phyloP scores from a whole-genome alignment of 2,329 filamentous ascomycete genomes.

The Chalara sp. region DNA sequence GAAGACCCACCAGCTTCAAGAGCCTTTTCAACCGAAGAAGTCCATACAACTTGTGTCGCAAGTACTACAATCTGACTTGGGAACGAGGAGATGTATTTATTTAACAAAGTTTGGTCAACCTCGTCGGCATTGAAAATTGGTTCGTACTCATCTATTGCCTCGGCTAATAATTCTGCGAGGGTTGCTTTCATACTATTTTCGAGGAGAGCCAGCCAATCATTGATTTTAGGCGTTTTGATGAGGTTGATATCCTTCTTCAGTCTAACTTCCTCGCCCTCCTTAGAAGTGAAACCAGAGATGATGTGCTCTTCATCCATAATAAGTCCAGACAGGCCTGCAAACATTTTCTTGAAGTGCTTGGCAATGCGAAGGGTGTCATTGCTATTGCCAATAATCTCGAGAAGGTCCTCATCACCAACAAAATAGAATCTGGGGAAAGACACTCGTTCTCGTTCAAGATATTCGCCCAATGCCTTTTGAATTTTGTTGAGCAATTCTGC shows the following conservation, averaged over 20 bases:
- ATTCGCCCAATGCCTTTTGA: conserved; percentile 96
- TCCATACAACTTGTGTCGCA: conserved; percentile 91
- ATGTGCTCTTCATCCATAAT: conserved; percentile 84
- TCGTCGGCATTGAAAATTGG: conserved; percentile 66
- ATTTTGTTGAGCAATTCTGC: conserved; percentile 99
- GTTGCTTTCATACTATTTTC: conserved; percentile 93
- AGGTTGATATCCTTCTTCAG: conserved; percentile 90
- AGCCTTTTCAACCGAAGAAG: conserved; percentile 73
- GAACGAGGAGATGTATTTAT: conserved; percentile 74
- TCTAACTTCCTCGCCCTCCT: conserved; percentile 83
- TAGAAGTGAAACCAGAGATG: conserved; percentile 89
- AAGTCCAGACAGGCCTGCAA: conserved; percentile 87
- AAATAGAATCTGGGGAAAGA: conserved; percentile 99
- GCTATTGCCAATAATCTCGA: conserved; percentile 99
- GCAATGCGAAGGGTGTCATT: conserved; percentile 94
- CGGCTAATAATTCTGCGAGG: conserved; percentile 80
- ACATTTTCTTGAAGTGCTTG: conserved; percentile 99
- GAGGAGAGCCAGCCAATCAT: conserved; percentile 94
- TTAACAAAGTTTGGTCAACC: conserved; percentile 65
- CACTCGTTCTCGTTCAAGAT: conserved; percentile 93
- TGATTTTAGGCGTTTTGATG: conserved; percentile 91
- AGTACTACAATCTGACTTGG: conserved; percentile 95
- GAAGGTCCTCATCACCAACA: conserved; percentile 93
- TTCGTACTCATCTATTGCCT: conserved; percentile 77
- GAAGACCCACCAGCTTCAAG: conserved; percentile 65